Percentiles rank a stretch among this genome's conserved stretches.
phyloP scores from a whole-genome alignment of 2,329 filamentous ascomycete genomes.

The Endocalyx cinctus region DNA sequence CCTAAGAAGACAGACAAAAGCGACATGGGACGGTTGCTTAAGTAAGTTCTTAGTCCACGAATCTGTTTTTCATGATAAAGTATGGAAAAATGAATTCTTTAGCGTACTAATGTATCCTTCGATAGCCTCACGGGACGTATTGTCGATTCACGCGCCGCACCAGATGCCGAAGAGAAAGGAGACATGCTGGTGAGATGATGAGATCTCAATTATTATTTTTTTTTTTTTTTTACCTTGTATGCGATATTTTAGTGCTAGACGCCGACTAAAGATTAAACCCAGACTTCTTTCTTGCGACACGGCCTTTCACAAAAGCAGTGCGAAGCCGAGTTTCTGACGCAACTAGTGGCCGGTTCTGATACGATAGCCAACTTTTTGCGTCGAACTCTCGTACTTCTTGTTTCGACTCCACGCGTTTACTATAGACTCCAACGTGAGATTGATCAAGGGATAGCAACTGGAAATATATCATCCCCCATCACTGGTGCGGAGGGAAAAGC shows the following conservation, averaged over 20 bases:
- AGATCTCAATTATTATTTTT: too few relatives aligned
- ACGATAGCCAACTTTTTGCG: conserved; percentile 49
- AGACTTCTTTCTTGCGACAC: conserved; percentile 37
- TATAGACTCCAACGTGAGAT: neutral
- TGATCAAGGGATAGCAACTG: neutral
- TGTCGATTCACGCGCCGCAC: too few relatives aligned
- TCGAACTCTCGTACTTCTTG: conserved; percentile 24
- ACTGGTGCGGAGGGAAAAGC: neutral
- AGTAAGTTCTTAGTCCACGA: too few relatives aligned
- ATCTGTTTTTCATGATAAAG: too few relatives aligned
- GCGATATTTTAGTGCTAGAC: too few relatives aligned
- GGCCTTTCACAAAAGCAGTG: conserved; percentile 35
- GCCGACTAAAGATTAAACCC: too few relatives aligned
- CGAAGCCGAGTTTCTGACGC: conserved; percentile 29
- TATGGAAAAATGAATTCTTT: too few relatives aligned
- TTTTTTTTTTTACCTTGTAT: too few relatives aligned
- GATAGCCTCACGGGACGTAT: too few relatives aligned
- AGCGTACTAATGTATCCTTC: too few relatives aligned
- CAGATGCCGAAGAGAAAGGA: too few relatives aligned
- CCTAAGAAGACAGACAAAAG: neutral
- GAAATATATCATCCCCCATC: neutral
- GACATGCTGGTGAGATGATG: too few relatives aligned
- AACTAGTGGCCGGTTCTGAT: conserved; percentile 36
- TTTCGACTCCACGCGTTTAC: neutral
- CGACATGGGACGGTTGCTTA: neutral